Evolutionary conservation across 2,329 filamentous ascomycete genomes (phyloP).

Genomic region (Cladosporium austrohemisphaericum): DNA sequence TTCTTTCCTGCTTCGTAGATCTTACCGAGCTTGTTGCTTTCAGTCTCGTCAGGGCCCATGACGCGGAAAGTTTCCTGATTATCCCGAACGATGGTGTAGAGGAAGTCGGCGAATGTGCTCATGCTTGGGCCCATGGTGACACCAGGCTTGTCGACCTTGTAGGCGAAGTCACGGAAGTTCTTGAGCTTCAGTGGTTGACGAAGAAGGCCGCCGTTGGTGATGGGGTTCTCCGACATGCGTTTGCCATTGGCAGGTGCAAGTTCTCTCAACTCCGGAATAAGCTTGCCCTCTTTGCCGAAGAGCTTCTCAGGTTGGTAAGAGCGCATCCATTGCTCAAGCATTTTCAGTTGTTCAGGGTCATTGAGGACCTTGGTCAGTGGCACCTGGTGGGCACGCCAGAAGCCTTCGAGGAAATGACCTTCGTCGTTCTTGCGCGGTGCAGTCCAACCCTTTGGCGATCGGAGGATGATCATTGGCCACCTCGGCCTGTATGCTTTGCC

Average conservation of each 20-base stretch:
- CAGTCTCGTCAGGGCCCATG: conserved; percentile 76
- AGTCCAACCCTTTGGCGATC: conserved; percentile 77
- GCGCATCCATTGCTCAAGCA: conserved; percentile 73
- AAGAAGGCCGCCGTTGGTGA: conserved; percentile 67
- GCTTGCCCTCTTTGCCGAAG: conserved; percentile 61
- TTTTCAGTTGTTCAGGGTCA: conserved; percentile 60
- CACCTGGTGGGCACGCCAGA: conserved; percentile 75
- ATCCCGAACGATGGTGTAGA: conserved; percentile 62
- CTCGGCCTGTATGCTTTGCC: conserved; percentile 65
- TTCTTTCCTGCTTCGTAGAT: conserved; percentile 75
- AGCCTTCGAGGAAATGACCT: conserved; percentile 68
- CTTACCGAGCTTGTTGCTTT: conserved; percentile 71
- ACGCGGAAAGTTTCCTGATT: conserved; percentile 69
- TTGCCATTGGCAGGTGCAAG: conserved; percentile 62
- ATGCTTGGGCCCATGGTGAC: conserved; percentile 55
- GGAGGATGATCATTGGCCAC: conserved; percentile 77
- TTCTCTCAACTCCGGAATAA: conserved; percentile 59
- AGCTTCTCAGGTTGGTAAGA: conserved; percentile 70
- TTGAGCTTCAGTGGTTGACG: conserved; percentile 65
- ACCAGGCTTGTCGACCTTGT: conserved; percentile 60
- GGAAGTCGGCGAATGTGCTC: conserved; percentile 63
- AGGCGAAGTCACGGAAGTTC: conserved; percentile 65
- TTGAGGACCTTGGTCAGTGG: conserved; percentile 67
- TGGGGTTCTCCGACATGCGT: conserved; percentile 74
- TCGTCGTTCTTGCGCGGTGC: conserved; percentile 65